phyloP scores from a whole-genome alignment of 2,329 filamentous ascomycete genomes.

The Pseudogymnoascus sp. region DNA sequence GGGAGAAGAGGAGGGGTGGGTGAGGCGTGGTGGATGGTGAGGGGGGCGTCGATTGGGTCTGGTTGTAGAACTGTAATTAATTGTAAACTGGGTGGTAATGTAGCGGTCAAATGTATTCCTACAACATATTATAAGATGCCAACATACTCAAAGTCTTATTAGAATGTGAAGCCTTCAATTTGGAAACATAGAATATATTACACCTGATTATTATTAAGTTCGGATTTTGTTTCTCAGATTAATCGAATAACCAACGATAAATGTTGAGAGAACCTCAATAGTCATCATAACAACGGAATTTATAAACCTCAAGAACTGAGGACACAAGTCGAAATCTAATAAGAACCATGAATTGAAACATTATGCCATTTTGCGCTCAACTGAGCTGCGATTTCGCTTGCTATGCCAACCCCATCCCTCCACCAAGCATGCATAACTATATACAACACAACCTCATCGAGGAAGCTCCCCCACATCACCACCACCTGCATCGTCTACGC shows the following conservation, averaged over 20 bases:
- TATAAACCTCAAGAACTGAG: not conserved
- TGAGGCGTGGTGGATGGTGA: constrained; percentile 16
- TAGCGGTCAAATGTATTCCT: constrained; percentile 13
- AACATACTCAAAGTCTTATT: not conserved
- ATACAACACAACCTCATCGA: not conserved
- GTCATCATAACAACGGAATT: not conserved
- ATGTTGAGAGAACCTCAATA: too few species aligned
- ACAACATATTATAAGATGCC: not conserved
- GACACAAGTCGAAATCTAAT: not conserved
- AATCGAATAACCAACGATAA: not conserved
- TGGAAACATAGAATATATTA: not conserved
- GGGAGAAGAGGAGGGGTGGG: constrained; percentile 66
- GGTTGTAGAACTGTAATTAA: not conserved
- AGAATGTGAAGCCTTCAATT: not conserved
- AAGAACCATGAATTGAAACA: not conserved
- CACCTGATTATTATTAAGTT: not conserved
- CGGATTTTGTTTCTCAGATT: too few species aligned
- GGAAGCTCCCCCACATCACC: not conserved
- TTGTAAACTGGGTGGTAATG: not conserved
- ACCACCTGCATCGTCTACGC: not conserved
- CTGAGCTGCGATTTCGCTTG: constrained; percentile 6
- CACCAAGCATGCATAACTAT: constrained; percentile 13
- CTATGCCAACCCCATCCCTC: constrained; percentile 11
- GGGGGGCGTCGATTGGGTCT: not conserved
- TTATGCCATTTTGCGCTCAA: constrained; percentile 7